A percentile compares a stretch with the other conserved stretches of the same genome.
phyloP scores from a whole-genome alignment of 495 filamentous ascomycete genomes.

The Penicillium odoratum region DNA sequence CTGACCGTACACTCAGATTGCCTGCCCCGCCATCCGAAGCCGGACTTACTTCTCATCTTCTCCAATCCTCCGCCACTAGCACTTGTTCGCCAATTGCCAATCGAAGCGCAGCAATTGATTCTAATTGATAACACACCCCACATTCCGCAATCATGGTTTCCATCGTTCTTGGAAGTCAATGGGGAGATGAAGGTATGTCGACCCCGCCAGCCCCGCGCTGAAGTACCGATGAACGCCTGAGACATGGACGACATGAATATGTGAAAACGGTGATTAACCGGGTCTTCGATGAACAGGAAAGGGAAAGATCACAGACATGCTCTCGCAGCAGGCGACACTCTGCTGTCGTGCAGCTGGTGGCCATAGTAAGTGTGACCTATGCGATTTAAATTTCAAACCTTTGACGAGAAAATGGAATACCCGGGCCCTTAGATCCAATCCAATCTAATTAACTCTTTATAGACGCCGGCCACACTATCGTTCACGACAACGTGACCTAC shows the following conservation, averaged over 20 bases:
- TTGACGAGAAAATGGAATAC: background rate
- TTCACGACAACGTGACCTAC: constrained; percentile 60
- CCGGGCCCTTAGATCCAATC: background rate
- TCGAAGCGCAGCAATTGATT: constrained; percentile 10
- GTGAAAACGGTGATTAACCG: background rate
- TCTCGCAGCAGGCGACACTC: constrained; percentile 57
- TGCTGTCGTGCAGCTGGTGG: constrained; percentile 65
- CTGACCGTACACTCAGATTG: constrained; percentile 20
- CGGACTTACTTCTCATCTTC: constrained; percentile 25
- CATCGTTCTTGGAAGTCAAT: constrained; percentile 64
- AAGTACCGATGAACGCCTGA: background rate
- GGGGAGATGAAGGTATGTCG: constrained; percentile 62
- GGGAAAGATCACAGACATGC: constrained; percentile 71
- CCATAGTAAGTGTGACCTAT: constrained; percentile 54
- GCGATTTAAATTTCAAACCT: constrained; percentile 3
- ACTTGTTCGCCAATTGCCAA: constrained; percentile 15
- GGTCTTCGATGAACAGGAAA: constrained; percentile 43
- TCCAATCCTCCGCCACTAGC: constrained; percentile 20
- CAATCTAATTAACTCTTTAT: constrained; percentile 18
- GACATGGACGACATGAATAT: background rate
- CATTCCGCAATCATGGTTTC: constrained; percentile 49
- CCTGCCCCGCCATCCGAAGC: constrained; percentile 29
- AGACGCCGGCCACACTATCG: constrained; percentile 59
- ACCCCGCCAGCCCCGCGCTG: background rate
- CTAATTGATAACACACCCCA: constrained; percentile 1